A percentile compares a stretch with the other conserved stretches of the same genome.
Evolutionary conservation across 495 filamentous ascomycete species (phyloP).

Genomic region (Bathelium albidoporum): DNA sequence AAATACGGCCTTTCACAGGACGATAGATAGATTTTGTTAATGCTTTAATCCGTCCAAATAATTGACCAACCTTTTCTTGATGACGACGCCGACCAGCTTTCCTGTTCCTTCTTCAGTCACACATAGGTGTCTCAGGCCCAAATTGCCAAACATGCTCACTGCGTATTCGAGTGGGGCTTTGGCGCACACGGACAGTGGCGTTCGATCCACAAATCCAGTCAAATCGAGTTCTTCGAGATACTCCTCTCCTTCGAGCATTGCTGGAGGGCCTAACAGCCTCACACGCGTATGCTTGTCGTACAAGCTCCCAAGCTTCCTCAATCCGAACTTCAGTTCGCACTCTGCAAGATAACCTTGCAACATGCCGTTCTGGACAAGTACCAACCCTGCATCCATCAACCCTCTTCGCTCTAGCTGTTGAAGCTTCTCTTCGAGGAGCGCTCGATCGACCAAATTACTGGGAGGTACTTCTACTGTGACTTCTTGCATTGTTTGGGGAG

Average conservation of each 20-base stretch:
- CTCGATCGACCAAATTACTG: slow-evolving; percentile 35
- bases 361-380: slow-evolving; percentile 41
- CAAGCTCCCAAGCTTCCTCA: slow-evolving; percentile 30
- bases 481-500: slow-evolving; percentile 43
- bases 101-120: slow-evolving; percentile 38
- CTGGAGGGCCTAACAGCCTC: slow-evolving; percentile 32
- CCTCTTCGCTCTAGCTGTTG: slow-evolving; percentile 38
- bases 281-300: slow-evolving; percentile 28
- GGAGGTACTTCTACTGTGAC: slow-evolving; percentile 41
- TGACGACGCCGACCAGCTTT: slow-evolving; percentile 28
- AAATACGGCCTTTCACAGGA: not conserved
- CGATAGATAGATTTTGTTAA: not conserved
- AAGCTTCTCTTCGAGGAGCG: slow-evolving; percentile 36
- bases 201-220: slow-evolving; percentile 42
- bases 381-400: slow-evolving; percentile 46
- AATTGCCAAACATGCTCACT: slow-evolving; percentile 48
- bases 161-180: slow-evolving; percentile 47
- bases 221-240: slow-evolving; percentile 31
- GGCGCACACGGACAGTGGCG: slow-evolving; percentile 39
- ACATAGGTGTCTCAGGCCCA: slow-evolving; percentile 43
- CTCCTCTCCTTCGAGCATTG: slow-evolving; percentile 19
- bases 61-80: slow-evolving; percentile 33
- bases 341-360: slow-evolving; percentile 46
- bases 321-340: slow-evolving; percentile 44
- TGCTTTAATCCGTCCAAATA: slow-evolving; percentile 24